Evolutionary conservation across 805 yeast species (phyloP).

Genomic region (Starmerella etchellsii): DNA sequence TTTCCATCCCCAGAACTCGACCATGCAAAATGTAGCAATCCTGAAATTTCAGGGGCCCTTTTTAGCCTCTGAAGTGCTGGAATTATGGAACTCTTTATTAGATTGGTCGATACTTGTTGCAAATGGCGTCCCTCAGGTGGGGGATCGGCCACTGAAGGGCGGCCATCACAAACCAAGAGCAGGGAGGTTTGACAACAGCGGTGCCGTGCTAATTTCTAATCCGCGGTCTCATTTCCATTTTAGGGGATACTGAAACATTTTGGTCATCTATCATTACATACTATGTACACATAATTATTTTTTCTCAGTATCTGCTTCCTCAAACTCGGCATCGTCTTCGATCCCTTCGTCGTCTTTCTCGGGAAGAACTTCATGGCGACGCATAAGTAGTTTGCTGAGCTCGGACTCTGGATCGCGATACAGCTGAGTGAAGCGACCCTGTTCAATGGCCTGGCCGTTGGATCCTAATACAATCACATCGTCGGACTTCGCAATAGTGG

Average conservation of each 20-base stretch:
- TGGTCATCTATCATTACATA: not conserved
- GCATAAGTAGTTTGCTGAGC: slow-evolving; percentile 32
- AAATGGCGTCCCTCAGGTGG: slow-evolving; percentile 3
- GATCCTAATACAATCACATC: slow-evolving; percentile 65
- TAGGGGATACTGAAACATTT: not conserved
- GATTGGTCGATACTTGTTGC: slow-evolving; percentile 12
- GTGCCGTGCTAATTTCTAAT: not conserved
- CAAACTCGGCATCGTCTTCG: slow-evolving; percentile 9
- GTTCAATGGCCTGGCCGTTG: slow-evolving; percentile 63
- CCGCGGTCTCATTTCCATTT: not conserved
- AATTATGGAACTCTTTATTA: slow-evolving; percentile 1
- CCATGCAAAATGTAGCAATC: not conserved
- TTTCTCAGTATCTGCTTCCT: slow-evolving; percentile 9
- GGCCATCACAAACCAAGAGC: not conserved
- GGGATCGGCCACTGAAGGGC: not conserved
- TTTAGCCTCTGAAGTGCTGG: not conserved
- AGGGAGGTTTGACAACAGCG: not conserved
- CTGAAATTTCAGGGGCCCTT: slow-evolving; percentile 1
- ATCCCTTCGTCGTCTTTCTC: not conserved
- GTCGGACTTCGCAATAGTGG: slow-evolving; percentile 75
- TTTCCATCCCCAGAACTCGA: slow-evolving; percentile 1
- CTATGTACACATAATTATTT: not conserved
- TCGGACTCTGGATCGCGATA: slow-evolving; percentile 35
- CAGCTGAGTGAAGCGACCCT: slow-evolving; percentile 46
- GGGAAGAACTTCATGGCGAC: slow-evolving; percentile 15